Base-by-base conservation (phyloP, 208 protist genomes). In the Acanthamoeba lugdunensis region DNA sequence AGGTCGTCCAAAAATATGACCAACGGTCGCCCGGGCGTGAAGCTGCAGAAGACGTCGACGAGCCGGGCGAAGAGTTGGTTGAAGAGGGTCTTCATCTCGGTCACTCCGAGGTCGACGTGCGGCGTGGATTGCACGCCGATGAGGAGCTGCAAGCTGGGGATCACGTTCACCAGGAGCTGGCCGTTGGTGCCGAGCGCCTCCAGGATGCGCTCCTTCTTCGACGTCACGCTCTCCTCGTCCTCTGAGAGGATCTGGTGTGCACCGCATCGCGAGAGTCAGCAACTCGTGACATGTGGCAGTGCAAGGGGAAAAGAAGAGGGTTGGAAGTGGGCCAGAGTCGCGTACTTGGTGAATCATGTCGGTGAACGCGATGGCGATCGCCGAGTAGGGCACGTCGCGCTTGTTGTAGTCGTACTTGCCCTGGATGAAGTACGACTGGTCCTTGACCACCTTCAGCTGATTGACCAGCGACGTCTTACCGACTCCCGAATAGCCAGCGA, bases 351-450 rank as follows among this genome's bases (percentile, higher is more conserved):
- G 58, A 30, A 92, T 58, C 25, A 92, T 92, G 41, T 92, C 63
- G 8, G 58, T 77, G 61, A 92, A 92, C 14, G 87, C 87, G 11
- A 58, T 33, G 23, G 37, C 87, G 48, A 92, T 92, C 41, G 87
- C 87, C 23, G 87, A 92, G n/a, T 92, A 92, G 61, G 87, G 87
- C 25, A 92, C 87, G 50, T 92, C 87, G 48, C 87, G 87, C 67
- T 92, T 92, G 87, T 77, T 77, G 41, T 52, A 77, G 87, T 92
- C 87, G 87, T 92, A 92, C 87, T 92, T 92, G 63, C 87, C 87
- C 21, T 28, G n/a, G 6, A 92, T 61, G 87, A 92, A 92, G 61
- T 92, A 92, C 18, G 87, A 48, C 13, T 77, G 37, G 25, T 92
- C 33, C 58, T 77, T 92, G n/a, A 92, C 67, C 63, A 52, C 67